Percentiles rank a stretch among this genome's conserved stretches.
Conservation (phyloP, 805 yeast genomes). For the Candida dendrica region DNA sequence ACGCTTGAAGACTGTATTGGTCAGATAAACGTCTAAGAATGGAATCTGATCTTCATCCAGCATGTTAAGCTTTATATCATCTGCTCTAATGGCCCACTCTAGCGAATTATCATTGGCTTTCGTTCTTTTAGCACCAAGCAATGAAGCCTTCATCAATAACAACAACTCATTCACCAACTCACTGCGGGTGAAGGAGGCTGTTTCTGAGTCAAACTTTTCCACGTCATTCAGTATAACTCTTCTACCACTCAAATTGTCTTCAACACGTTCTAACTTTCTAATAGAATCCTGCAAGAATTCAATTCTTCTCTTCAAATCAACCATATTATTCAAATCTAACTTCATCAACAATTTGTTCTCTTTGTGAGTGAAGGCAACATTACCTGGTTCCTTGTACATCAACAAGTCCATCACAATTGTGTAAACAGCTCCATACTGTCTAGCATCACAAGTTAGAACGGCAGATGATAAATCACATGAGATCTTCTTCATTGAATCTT, state of each 20-base stretch:
- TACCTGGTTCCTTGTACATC: conserved; percentile 68
- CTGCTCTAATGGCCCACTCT: conserved; percentile 61
- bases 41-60: conserved; percentile 53
- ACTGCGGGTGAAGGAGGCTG: conserved; percentile 29
- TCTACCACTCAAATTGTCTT: conserved; percentile 41
- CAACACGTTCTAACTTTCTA: conserved; percentile 31
- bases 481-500: conserved; percentile 35
- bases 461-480: conserved; percentile 66
- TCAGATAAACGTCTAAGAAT: conserved; percentile 63
- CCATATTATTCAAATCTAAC: conserved; percentile 59
- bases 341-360: conserved; percentile 63
- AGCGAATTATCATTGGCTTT: conserved; percentile 30
- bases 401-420: conserved; percentile 56
- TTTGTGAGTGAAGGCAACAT: conserved; percentile 46
- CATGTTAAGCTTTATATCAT: conserved; percentile 65
- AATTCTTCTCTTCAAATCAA: conserved; percentile 41
- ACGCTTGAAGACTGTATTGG: conserved; percentile 52
- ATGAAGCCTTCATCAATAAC: conserved; percentile 37
- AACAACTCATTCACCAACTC: conserved; percentile 35
- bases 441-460: conserved; percentile 60
- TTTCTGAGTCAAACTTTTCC: conserved; percentile 35
- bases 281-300: conserved; percentile 41
- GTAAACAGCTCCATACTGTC: conserved; percentile 63
- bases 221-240: conserved; percentile 43
- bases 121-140: conserved; percentile 24